Evolutionary conservation across 352 stramenopile genomes (phyloP), one percentile per base, ranked within the genome.

Genomic region (Phytophthora pinifolia): DNA sequence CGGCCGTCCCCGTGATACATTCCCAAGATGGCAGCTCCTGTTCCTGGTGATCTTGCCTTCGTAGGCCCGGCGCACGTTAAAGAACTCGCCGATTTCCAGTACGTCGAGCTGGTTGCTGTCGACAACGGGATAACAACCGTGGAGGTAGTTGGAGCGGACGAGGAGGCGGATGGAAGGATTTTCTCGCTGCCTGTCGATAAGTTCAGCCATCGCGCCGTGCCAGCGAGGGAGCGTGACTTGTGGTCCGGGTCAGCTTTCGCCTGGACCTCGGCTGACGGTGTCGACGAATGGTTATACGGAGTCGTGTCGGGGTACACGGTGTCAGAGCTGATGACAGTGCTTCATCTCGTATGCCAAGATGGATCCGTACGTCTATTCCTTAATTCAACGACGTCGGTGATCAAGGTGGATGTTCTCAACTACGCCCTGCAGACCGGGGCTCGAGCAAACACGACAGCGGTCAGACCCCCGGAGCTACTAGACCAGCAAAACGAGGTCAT

Each of bases 1-100:
- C 20, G 3, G 20, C 20, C 20, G 1, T 3, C 20, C 20, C 20
- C 20, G 20, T 3, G 2, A 3, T 1, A 43, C 12, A 6, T 14
- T 35, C 33, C 13, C 43, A 49, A 6, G 14, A 52, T 41, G 44
- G 18, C 18, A 12, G n/a, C 20, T 10, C 45, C 45, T 43, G 34
- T 4, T 10, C 12, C 32, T 5, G 33, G 33, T 10, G 33, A 52
- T 33, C 30, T 58, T 3, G 39, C 38, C 2, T 58, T 58, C 9
- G 25, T 45, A 9, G 39, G 39, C 1, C 41, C 33, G 0, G 6
- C 14, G 0, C 41, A 59, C 22, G 13, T 36, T 2, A 37, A n/a
- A 12, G 9, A 59, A 4, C 33, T 59, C 4, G 13, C 14, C 6
- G 41, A 46, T 2, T 59, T 59, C 35, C 51, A 46, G 34, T 59